Percentiles rank a stretch among this genome's conserved stretches.
phyloP scores from a whole-genome alignment of 768 basidiomycete genomes.

The Cystofilobasidium capitatum region DNA sequence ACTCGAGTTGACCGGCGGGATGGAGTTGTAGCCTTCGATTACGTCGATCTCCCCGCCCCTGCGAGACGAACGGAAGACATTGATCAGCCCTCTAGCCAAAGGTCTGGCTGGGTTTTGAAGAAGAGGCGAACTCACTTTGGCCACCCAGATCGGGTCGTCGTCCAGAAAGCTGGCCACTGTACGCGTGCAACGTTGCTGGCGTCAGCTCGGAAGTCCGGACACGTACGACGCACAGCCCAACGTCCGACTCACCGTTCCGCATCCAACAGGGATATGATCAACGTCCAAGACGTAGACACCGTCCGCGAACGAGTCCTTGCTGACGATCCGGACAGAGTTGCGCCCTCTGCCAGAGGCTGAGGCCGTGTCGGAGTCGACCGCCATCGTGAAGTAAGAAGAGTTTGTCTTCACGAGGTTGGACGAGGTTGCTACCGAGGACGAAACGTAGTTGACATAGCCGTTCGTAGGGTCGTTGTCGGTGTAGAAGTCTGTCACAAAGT shows the following conservation, averaged over 20 bases:
- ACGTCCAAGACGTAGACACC: conserved; percentile 39
- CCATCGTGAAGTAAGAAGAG: conserved; percentile 33
- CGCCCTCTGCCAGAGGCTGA: conserved; percentile 34
- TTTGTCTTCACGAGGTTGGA: conserved; percentile 27
- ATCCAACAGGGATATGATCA: conserved; percentile 39
- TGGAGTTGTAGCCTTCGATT: conserved; percentile 37
- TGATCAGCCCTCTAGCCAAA: background rate
- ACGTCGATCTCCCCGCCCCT: conserved; percentile 39
- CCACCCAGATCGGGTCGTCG: conserved; percentile 35
- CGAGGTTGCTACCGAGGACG: conserved; percentile 28
- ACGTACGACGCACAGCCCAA: no score
- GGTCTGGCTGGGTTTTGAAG: background rate
- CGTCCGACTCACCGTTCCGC: conserved; percentile 35
- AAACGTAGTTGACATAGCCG: conserved; percentile 34
- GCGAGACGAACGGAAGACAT: background rate
- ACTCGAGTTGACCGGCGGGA: conserved; percentile 29
- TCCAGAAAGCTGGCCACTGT: conserved; percentile 41
- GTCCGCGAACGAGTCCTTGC: conserved; percentile 36
- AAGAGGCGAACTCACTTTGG: conserved; percentile 23
- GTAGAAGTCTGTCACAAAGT: conserved; percentile 32
- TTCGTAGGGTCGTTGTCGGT: conserved; percentile 37
- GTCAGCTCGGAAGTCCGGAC: no score
- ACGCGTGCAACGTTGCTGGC: no score
- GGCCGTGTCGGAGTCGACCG: conserved; percentile 32
- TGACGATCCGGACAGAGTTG: conserved; percentile 36